These are phyloP conservation scores for Fusarium sp. DNA, from an alignment of 2,329 filamentous ascomycete genomes.

Conservation along the genomic window DNA sequence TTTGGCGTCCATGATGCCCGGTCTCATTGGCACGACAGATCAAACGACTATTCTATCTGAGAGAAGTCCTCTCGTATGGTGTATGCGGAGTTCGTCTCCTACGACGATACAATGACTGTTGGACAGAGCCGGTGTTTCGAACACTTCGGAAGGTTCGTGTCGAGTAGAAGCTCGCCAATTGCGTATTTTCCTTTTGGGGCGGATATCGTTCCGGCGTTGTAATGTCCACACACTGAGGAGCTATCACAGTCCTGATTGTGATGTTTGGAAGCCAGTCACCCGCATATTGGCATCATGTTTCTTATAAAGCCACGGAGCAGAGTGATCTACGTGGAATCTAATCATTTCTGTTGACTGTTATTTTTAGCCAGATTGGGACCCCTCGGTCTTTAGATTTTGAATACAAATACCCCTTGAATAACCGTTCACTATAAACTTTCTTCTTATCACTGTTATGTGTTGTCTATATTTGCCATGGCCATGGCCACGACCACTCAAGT, in stretches of 20 bases:
- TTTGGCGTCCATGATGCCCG: not conserved
- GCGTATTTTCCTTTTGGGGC: not conserved
- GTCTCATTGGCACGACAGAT: not conserved
- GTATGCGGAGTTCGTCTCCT: no score
- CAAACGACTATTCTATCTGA: not conserved
- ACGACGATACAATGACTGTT: no score
- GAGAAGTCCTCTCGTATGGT: not conserved
- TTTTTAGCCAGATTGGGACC: not conserved
- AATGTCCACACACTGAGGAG: not conserved
- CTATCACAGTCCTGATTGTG: not conserved
- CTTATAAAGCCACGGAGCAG: not conserved
- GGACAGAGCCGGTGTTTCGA: no score
- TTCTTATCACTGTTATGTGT: not conserved
- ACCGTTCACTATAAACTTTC: not conserved
- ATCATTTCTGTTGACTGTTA: not conserved
- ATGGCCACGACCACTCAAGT: no score
- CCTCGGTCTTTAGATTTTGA: not conserved
- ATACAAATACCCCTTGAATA: constrained; percentile 13
- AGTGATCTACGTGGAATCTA: not conserved
- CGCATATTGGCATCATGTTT: not conserved
- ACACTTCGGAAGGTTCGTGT: no score
- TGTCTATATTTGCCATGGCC: not conserved
- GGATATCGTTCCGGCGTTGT: not conserved
- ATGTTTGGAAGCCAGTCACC: not conserved
- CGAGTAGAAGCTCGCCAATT: no score